Base-by-base conservation (phyloP, 2,329 filamentous ascomycete genomes). In the Pochonia chlamydosporia region DNA sequence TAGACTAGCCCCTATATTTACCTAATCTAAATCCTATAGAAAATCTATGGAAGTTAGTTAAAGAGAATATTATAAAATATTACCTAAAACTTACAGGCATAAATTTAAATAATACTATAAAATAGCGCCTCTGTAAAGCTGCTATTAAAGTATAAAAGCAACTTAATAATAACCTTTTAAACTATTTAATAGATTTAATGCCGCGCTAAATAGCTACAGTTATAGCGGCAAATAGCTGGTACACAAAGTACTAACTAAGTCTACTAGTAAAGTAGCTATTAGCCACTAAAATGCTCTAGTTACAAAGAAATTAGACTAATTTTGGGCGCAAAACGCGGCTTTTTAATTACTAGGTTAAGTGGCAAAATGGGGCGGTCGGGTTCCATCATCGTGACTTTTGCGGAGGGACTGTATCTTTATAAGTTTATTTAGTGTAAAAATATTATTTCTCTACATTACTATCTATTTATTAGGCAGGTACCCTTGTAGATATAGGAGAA, bases 1-100 rank as follows among this genome's bases (percentile, higher is more conserved):
- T 46, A 1, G 30, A 47, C n/a, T 52, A 26, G 50, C 50, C 44
- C 5, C 28, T n/a, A 16, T 52, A 50, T 37, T 50, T 18, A 10
- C 50, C 45, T 24, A 28, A 52, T 31, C 44, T 50, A 37, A 46
- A 52, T 37, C 48, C 33, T 13, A 52, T 52, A 6, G 45, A 50
- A 41, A 52, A 50, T 40, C 31, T 46, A 43, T 48, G 20, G 50
- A 49, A 50, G 30, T 14, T 52, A 18, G 21, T 49, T 30, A 46
- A 52, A 40, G 40, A 47, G 21, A 40, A 39, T 26, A 48, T 52
- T 25, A 40, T 40, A 33, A 35, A 52, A 36, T 21, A 14, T 16
- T 39, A 49, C 37, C 50, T 31, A 0, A 21, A 44, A 5, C 36
- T 52, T 10, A 30, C 30, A 25, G 47, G 43, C 8, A 49, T 49